A percentile compares a stretch with the other conserved stretches of the same genome.
These are phyloP conservation scores for Zelopaecilomyces penicillatus DNA, from an alignment of 2,329 filamentous ascomycete species.

Conservation along the genomic window DNA sequence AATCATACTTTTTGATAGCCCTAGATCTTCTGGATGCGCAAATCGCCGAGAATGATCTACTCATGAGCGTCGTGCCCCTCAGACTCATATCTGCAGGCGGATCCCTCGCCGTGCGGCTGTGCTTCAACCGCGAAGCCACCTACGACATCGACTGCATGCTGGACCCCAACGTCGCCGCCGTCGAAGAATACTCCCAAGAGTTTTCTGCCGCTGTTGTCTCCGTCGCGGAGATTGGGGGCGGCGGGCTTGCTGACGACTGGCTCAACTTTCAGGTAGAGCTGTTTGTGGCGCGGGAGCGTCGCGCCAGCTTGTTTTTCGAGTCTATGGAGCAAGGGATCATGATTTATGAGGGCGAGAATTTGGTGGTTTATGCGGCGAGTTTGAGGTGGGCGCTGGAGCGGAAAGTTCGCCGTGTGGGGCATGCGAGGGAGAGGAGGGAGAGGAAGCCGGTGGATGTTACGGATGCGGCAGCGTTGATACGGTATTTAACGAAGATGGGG, in stretches of 20 bases:
- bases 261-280: slow-evolving; percentile 16
- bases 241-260: slow-evolving; percentile 11
- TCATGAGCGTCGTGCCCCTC: slow-evolving; percentile 19
- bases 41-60: slow-evolving; percentile 15
- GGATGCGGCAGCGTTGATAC: too few species aligned
- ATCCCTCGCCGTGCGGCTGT: slow-evolving; percentile 15
- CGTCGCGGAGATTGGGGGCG: slow-evolving; percentile 5
- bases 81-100: slow-evolving; percentile 18
- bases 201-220: slow-evolving; percentile 10
- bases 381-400: too few species aligned
- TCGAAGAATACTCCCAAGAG: slow-evolving; percentile 12
- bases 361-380: too few species aligned
- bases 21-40: slow-evolving; percentile 14
- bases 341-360: too few species aligned
- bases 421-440: too few species aligned
- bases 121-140: slow-evolving; percentile 13
- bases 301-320: too few species aligned
- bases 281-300: too few species aligned
- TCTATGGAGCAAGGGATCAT: too few species aligned
- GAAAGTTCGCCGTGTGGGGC: too few species aligned
- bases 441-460: too few species aligned
- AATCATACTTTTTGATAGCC: slow-evolving; percentile 4
- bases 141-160: slow-evolving; percentile 18
- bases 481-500: too few species aligned
- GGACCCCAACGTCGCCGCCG: slow-evolving; percentile 17